These are phyloP conservation scores for Solanum hybrid DNA, from an alignment of 305 asterid genomes.

Conservation along the genomic window DNA sequence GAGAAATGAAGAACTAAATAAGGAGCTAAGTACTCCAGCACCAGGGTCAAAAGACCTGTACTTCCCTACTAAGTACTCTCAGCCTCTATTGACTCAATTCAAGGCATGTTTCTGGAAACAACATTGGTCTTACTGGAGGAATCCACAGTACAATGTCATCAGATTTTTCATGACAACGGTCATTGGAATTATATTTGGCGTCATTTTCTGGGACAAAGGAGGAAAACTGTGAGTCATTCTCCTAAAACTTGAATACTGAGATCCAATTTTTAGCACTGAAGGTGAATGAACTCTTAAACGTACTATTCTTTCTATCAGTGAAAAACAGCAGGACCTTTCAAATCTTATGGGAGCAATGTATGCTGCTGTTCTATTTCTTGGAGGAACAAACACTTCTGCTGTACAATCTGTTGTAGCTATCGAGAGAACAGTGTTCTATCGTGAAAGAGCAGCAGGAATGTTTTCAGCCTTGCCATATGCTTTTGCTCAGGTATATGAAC, in stretches of 20 bases:
- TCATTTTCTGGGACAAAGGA: conserved; percentile 44
- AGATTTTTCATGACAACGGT: conserved; percentile 39
- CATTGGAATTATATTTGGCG: conserved; percentile 35
- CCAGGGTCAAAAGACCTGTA: conserved; percentile 29
- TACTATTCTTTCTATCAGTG: conserved; percentile 10
- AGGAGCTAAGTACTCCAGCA: conserved; percentile 27
- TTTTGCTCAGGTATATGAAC: conserved; percentile 32
- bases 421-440: conserved; percentile 42
- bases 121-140: conserved; percentile 43
- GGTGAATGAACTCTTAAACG: neutral
- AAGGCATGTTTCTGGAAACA: conserved; percentile 46
- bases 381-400: conserved; percentile 42
- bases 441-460: conserved; percentile 46
- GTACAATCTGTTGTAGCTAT: conserved; percentile 48
- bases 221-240: conserved; percentile 22
- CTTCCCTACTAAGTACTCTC: conserved; percentile 38
- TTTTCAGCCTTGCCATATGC: conserved; percentile 43
- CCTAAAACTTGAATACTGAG: neutral
- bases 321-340: conserved; percentile 32
- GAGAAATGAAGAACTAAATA: conserved; percentile 30
- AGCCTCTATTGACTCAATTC: conserved; percentile 27
- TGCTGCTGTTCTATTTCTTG: conserved; percentile 43
- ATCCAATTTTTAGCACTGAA: neutral
- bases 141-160: conserved; percentile 41
- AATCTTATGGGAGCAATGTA: conserved; percentile 45